Evolutionary conservation across 164 flowering plant species (phyloP).

Genomic region (Stephania cephalantha): DNA sequence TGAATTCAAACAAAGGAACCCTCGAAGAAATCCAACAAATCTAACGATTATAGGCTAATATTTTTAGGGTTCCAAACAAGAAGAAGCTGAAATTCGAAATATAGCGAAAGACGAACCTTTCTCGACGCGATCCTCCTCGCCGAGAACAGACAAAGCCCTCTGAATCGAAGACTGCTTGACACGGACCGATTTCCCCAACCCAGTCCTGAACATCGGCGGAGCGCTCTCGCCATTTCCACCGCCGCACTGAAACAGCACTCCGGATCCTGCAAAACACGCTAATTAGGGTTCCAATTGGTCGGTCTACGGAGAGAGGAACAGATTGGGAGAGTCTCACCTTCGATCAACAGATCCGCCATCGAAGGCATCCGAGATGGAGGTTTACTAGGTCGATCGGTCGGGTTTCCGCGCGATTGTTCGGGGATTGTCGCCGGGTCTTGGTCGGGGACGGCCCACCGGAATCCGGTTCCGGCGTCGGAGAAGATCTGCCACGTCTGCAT

Average conservation of each 20-base stretch:
- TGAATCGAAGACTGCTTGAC: conserved; percentile 50
- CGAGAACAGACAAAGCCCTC: conserved; percentile 57
- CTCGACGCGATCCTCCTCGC: conserved; percentile 25
- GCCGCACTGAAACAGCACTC: neutral
- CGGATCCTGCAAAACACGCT: conserved; percentile 12
- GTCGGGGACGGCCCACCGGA: conserved; percentile 49
- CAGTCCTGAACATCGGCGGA: conserved; percentile 55
- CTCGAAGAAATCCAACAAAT: neutral
- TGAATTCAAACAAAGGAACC: neutral
- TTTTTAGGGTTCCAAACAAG: neutral
- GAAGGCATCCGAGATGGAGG: conserved; percentile 46
- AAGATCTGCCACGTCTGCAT: conserved; percentile 68
- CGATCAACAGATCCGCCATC: conserved; percentile 55
- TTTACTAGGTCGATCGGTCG: conserved; percentile 3
- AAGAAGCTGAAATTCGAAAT: neutral
- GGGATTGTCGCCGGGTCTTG: conserved; percentile 6
- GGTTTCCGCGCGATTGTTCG: conserved; percentile 8
- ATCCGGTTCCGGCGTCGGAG: conserved; percentile 42
- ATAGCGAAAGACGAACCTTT: conserved; percentile 9
- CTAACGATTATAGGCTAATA: neutral
- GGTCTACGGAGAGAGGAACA: neutral
- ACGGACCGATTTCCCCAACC: conserved; percentile 51
- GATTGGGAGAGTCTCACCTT: conserved; percentile 31
- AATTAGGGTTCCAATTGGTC: neutral
- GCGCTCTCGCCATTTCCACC: conserved; percentile 1